Evolutionary conservation across 1,284 basidiomycete genomes (phyloP).

Genomic region (Ustilago cynodontis): DNA sequence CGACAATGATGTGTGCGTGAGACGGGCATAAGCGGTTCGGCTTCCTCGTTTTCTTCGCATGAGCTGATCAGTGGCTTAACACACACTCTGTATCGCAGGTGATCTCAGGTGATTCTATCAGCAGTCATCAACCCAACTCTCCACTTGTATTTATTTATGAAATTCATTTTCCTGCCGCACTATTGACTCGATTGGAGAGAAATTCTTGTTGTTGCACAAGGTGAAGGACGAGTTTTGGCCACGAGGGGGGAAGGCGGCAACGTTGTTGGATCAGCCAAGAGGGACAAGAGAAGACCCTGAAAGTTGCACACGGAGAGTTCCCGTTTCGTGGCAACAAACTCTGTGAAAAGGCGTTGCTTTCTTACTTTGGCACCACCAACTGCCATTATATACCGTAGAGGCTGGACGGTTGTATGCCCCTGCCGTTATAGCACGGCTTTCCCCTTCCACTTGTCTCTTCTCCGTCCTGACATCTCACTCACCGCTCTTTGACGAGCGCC

Average conservation of each 20-base stretch:
- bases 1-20: too few relatives aligned
- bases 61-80: too few relatives aligned
- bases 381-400: too few relatives aligned
- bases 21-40: too few relatives aligned
- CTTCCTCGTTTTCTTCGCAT: too few relatives aligned
- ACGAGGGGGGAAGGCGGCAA: too few relatives aligned
- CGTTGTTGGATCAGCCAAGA: too few relatives aligned
- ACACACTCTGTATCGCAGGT: too few relatives aligned
- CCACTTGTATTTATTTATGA: slow-evolving; percentile 12
- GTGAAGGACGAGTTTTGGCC: neutral
- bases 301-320: slow-evolving; percentile 2
- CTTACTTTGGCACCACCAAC: neutral
- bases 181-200: slow-evolving; percentile 27
- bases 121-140: too few relatives aligned
- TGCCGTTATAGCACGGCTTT: neutral
- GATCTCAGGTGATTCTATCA: too few relatives aligned
- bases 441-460: neutral
- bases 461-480: too few relatives aligned
- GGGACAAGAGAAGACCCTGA: slow-evolving; percentile 1
- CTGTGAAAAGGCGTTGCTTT: neutral
- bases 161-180: neutral
- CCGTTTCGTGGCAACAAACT: neutral
- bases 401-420: neutral
- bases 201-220: neutral
- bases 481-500: neutral